Evolutionary conservation across 2,329 filamentous ascomycete genomes (phyloP).

Genomic region (Seiridium cupressi): DNA sequence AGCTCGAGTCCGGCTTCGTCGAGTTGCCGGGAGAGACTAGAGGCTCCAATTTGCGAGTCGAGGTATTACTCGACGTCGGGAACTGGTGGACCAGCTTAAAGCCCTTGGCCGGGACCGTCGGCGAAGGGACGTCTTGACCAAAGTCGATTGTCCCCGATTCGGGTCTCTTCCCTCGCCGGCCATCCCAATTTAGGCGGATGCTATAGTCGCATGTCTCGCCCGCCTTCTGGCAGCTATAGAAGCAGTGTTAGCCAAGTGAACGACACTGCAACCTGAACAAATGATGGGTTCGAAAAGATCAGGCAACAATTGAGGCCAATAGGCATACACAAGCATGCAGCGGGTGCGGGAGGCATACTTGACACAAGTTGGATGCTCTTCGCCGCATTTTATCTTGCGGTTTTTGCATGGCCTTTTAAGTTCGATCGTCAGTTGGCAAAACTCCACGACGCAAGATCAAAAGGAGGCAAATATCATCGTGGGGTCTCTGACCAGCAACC

Average conservation of each 20-base stretch:
- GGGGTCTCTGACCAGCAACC: conserved; percentile 39
- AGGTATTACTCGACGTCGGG: conserved; percentile 21
- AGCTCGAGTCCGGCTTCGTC: conserved; percentile 15
- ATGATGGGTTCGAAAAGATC: not conserved
- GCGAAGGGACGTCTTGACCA: conserved; percentile 22
- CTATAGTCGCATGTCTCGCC: conserved; percentile 78
- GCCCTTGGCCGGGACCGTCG: conserved; percentile 25
- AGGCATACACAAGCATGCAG: not conserved
- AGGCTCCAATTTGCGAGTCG: conserved; percentile 27
- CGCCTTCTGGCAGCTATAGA: conserved; percentile 60
- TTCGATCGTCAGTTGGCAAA: conserved; percentile 10
- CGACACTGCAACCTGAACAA: not conserved
- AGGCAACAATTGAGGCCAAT: not conserved
- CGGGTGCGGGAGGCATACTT: conserved; percentile 44
- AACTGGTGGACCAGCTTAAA: conserved; percentile 35
- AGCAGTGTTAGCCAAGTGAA: not conserved
- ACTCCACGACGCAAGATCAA: not conserved
- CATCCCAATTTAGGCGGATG: conserved; percentile 79
- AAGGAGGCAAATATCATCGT: not conserved
- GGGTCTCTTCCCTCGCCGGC: conserved; percentile 60
- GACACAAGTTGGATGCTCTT: conserved; percentile 69
- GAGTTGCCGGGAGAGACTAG: conserved; percentile 19
- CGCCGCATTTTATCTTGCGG: conserved; percentile 78
- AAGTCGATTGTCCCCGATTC: conserved; percentile 32
- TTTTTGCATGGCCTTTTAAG: conserved; percentile 70